A percentile compares a stretch with the other conserved stretches of the same genome.
phyloP scores from a whole-genome alignment of 306 rosid genomes.

The Quercus robur region DNA sequence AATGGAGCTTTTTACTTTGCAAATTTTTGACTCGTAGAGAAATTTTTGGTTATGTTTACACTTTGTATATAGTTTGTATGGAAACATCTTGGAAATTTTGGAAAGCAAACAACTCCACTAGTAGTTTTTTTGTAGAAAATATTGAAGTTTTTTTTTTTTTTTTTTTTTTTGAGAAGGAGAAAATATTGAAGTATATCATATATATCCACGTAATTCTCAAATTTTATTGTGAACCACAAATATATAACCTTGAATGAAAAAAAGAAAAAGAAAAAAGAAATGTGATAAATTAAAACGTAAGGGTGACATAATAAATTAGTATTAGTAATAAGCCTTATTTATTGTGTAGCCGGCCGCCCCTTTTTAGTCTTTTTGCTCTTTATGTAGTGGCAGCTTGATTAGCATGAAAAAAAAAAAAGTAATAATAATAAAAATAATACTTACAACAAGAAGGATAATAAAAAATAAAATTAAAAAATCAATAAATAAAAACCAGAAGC shows the following conservation, averaged over 20 bases:
- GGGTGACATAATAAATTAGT: too few relatives aligned
- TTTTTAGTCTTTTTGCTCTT: constrained; percentile 33
- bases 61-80: not conserved
- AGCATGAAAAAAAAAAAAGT: not conserved
- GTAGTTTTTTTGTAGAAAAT: not conserved
- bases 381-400: constrained; percentile 8
- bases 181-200: not conserved
- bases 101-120: not conserved
- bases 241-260: not conserved
- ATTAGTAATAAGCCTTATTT: too few relatives aligned
- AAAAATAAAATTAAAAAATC: not conserved
- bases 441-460: too few relatives aligned
- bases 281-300: not conserved
- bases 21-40: not conserved
- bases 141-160: not conserved
- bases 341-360: constrained; percentile 44
- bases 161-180: too few relatives aligned
- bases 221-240: not conserved
- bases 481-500: not conserved
- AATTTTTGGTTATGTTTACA: not conserved
- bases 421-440: not conserved
- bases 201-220: not conserved
- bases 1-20: not conserved
- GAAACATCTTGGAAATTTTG: too few relatives aligned
- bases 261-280: constrained; percentile 2